These are phyloP conservation scores for Pyrrhoderma noxium DNA, from an alignment of 1,284 basidiomycete genomes.

Conservation along the genomic window DNA sequence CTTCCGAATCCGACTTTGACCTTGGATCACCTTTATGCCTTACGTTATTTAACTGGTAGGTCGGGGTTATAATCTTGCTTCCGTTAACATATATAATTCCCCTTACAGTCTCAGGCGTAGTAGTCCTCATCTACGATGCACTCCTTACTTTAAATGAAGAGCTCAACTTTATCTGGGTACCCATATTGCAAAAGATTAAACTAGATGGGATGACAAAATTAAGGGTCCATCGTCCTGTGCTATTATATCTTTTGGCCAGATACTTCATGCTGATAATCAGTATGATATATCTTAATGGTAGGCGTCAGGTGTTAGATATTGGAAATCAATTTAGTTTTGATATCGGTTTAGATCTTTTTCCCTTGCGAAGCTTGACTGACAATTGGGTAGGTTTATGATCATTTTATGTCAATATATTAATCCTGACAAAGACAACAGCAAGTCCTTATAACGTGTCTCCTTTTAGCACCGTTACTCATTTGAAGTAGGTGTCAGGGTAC, in stretches of 20 bases:
- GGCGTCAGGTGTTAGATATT: background rate
- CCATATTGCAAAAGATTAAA: background rate
- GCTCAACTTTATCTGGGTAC: slow-evolving; percentile 5
- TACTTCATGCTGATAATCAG: slow-evolving; percentile 8
- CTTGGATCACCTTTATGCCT: slow-evolving; percentile 5
- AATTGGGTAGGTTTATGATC: slow-evolving; percentile 4
- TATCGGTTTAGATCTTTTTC: background rate
- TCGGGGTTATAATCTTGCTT: background rate
- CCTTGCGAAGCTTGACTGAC: background rate
- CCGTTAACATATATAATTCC: no score
- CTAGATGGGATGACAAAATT: background rate
- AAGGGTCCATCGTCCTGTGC: background rate
- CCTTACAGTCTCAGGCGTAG: background rate
- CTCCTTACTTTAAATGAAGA: slow-evolving; percentile 7
- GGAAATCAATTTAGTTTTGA: background rate
- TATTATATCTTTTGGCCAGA: slow-evolving; percentile 3
- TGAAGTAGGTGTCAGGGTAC: slow-evolving; percentile 5
- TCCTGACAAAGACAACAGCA: no score
- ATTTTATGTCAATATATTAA: background rate
- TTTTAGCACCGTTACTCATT: no score
- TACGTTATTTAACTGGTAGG: slow-evolving; percentile 12
- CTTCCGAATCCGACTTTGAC: background rate
- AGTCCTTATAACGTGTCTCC: no score
- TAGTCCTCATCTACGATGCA: slow-evolving; percentile 10
- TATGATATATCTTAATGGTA: slow-evolving; percentile 7